Conservation (phyloP, 2,329 filamentous ascomycete genomes). For the Akanthomyces dipterigenus region DNA sequence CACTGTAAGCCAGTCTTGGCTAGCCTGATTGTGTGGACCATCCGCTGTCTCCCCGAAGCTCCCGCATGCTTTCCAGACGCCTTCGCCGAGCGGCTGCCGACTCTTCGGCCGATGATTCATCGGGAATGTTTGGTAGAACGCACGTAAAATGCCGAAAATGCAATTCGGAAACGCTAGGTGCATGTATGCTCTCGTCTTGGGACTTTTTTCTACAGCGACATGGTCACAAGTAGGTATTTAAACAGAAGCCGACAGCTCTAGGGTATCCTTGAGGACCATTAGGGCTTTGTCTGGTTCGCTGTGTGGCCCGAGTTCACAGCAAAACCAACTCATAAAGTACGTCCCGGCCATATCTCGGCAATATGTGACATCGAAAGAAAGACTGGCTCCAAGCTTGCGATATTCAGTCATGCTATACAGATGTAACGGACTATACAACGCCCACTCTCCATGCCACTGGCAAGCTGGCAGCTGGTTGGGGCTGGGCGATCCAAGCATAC, state of each 20-base stretch:
- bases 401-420: background rate
- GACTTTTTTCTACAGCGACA: no score
- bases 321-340: no score
- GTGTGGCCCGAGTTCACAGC: background rate
- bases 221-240: background rate
- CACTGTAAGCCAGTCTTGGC: background rate
- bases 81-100: constrained; percentile 8
- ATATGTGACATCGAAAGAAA: background rate
- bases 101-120: background rate
- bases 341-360: no score
- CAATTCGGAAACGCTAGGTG: no score
- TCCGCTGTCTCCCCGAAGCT: constrained; percentile 3
- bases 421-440: background rate
- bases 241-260: background rate
- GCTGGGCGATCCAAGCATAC: background rate
- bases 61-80: background rate
- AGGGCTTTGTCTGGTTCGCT: no score
- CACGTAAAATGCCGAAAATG: no score
- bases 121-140: no score
- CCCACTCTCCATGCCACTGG: background rate
- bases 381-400: background rate
- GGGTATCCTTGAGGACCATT: background rate
- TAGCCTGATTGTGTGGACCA: background rate
- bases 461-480: background rate
- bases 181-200: no score